Evolutionary conservation across 495 filamentous ascomycete species (phyloP).

Genomic region (Aspergillus wentii): DNA sequence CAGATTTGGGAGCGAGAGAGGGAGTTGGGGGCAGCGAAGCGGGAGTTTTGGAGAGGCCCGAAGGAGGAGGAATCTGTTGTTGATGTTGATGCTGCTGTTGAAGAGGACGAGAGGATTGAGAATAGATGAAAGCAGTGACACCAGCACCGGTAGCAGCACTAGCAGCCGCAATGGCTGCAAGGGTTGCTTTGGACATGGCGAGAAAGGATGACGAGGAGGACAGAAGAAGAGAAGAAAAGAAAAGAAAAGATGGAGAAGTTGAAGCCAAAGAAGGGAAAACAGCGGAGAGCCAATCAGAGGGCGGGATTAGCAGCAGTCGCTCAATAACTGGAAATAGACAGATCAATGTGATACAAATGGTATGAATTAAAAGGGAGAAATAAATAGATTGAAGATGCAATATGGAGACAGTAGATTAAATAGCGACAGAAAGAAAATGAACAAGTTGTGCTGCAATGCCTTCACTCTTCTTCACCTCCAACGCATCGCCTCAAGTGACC

Average conservation of each 20-base stretch:
- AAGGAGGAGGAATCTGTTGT: slow-evolving; percentile 33
- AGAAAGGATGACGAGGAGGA: slow-evolving; percentile 1
- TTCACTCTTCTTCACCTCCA: too few species aligned
- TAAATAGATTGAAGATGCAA: too few species aligned
- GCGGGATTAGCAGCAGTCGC: neutral
- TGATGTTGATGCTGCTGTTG: slow-evolving; percentile 39
- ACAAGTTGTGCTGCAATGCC: too few species aligned
- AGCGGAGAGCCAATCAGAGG: slow-evolving; percentile 1
- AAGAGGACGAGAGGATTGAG: slow-evolving; percentile 46
- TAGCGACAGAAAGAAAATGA: too few species aligned
- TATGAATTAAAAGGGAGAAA: too few species aligned
- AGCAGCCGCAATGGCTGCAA: slow-evolving; percentile 83
- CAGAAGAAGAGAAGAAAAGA: slow-evolving; percentile 1
- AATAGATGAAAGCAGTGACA: slow-evolving; percentile 72
- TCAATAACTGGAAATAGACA: neutral
- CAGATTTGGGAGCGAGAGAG: slow-evolving; percentile 31
- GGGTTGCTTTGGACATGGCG: slow-evolving; percentile 76
- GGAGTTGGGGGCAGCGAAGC: slow-evolving; percentile 32
- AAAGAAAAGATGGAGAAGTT: slow-evolving; percentile 1
- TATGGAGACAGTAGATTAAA: too few species aligned
- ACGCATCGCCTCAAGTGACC: too few species aligned
- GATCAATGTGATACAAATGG: too few species aligned
- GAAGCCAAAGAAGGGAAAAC: slow-evolving; percentile 1
- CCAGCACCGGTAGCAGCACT: slow-evolving; percentile 87
- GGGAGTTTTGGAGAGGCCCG: slow-evolving; percentile 12